Base-by-base conservation (phyloP, 306 rosid genomes). In the Glycine latifolia region DNA sequence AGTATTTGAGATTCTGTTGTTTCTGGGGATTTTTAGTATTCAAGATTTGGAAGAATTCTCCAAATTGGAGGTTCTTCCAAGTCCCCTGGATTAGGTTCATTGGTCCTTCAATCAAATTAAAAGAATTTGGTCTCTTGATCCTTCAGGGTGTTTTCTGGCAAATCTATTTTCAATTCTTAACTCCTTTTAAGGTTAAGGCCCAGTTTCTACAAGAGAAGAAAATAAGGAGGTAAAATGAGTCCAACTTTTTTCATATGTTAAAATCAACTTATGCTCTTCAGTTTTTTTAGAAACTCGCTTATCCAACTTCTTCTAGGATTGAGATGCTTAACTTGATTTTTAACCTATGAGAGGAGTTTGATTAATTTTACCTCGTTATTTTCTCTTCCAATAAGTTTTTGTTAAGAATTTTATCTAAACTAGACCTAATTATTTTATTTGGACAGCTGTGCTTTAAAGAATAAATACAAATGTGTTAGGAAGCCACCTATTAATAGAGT, bases 401-500 rank as follows among this genome's bases (percentile, higher is more conserved):
- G 61, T 15, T 6, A 55, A 55, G 31, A 55, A 55, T 31, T n/a
- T 55, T 55, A 16, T 55, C 61, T 20, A 55, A 13, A 55, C 31
- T 55, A 15, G 31, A 20, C 61, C 31, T 55, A 55, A 55, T 55
- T 62, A 50, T 14, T 41, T 39, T 67, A 67, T 66, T 63, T 43
- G 54, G 73, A 68, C 67, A 61, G 43, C 7, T 31, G 41, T 26
- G 6, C 54, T 68, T 68, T 15, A 56, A 56, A 7, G 33, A 69
- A 69, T 48, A 15, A 26, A 20, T 13, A 12, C 20, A 20, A 70
- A 70, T 70, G 74, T 48, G 81, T 49, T 55, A 76, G 62, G 73
- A 62, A 75, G 44, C 59, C 58, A 61, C 60, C 15, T 53, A 53
- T 13, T 52, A 52, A 12, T 52, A 52, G 13, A 14, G 56, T 52